Base-by-base conservation (phyloP, 495 filamentous ascomycete species). In the Xylaria sp. region DNA sequence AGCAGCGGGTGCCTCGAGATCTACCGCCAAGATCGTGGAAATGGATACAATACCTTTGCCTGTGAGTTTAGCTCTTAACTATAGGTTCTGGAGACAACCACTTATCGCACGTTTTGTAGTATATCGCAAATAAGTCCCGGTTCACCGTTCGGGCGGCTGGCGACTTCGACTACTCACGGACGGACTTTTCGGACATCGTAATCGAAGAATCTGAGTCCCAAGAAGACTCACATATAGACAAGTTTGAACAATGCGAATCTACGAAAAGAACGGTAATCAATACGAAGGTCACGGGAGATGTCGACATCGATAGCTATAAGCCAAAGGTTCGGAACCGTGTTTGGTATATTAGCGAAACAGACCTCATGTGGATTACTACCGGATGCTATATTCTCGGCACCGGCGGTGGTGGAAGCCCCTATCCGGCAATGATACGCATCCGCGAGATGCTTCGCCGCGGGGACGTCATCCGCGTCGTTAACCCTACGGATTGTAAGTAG, bases 331-430 rank as follows among this genome's bases (percentile, higher is more conserved):
- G 75, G 63, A 79, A 85, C 24, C 84, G 85, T 44, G 76, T 86
- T 50, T 90, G 88, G 89, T 81, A 86, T 78, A 68, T 90, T 67
- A 80, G 80, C 46, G 81, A 87, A 55, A 86, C 84, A 0, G 89
- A 91, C 76, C 80, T 90, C 6, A 50, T 76, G 15, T 91, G 86
- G 80, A 86, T 91, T 26, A 80, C 85, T 1, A 84, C 82, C 29
- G 89, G 89, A 1, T 88, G 87, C 72, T 88, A 88, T 69, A 85
- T 91, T 67, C 85, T 91, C 17, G 89, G 89, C 6, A 88, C 85
- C 0, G 89, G 88, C 9, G 89, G 89, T 0, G 89, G 89, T 15
- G 86, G 86, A 5, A 84, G 80, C 12, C 86, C 86, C 12, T 86
- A 85, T 61, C 73, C 82, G 7, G 75, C 80, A 21, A 82, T 81